Conservation (phyloP, 352 stramenopile genomes). For the Globisporangium sylvaticum region DNA sequence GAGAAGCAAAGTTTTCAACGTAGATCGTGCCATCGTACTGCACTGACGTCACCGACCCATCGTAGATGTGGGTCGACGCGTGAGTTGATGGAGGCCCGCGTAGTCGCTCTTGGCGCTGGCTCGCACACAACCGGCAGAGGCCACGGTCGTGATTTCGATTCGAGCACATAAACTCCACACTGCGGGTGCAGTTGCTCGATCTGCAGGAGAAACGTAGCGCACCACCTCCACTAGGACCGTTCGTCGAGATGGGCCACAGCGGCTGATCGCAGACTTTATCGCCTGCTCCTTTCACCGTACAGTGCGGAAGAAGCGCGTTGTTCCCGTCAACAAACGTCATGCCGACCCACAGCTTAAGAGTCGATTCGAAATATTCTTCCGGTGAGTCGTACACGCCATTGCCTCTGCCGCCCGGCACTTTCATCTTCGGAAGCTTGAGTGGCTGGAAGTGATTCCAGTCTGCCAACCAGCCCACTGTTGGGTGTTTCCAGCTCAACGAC, state of each 20-base stretch:
- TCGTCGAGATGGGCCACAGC: constrained; percentile 48
- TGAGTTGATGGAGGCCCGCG: constrained; percentile 45
- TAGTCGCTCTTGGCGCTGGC: constrained; percentile 42
- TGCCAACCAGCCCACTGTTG: constrained; percentile 67
- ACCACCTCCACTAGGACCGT: constrained; percentile 13
- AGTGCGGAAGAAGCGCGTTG: constrained; percentile 76
- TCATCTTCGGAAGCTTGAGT: constrained; percentile 63
- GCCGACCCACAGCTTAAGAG: constrained; percentile 73
- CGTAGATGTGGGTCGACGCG: constrained; percentile 83
- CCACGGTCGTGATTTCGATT: constrained; percentile 50
- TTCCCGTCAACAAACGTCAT: constrained; percentile 89
- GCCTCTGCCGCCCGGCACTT: constrained; percentile 36
- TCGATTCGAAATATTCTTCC: constrained; percentile 76
- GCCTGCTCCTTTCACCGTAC: constrained; percentile 34
- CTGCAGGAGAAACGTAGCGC: constrained; percentile 31
- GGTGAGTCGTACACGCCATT: constrained; percentile 67
- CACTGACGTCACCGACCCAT: constrained; percentile 41
- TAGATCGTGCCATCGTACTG: constrained; percentile 65
- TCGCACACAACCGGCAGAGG: constrained; percentile 56
- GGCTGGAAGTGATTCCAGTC: constrained; percentile 74
- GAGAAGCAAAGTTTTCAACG: constrained; percentile 51
- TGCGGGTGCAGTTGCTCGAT: constrained; percentile 40
- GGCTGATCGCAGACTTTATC: constrained; percentile 67
- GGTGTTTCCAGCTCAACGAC: constrained; percentile 47
- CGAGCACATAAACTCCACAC: constrained; percentile 59